Percentiles rank a stretch among this genome's conserved stretches.
These are phyloP conservation scores for Pseudonectria foliicola DNA, from an alignment of 2,329 filamentous ascomycete genomes.

Conservation along the genomic window DNA sequence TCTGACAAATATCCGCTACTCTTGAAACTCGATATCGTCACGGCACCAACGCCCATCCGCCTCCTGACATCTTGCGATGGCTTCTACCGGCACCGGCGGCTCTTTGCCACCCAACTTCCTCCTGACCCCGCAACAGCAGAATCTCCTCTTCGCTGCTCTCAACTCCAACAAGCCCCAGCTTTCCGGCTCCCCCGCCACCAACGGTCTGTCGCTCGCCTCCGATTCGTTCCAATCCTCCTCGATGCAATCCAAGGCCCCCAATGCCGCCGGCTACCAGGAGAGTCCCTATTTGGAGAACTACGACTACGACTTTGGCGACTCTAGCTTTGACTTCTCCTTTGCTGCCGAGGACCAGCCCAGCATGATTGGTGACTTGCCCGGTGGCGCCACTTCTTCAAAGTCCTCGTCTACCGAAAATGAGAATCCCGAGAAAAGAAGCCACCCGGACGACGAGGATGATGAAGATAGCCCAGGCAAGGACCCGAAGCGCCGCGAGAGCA, in stretches of 20 bases:
- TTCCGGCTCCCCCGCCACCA: constrained; percentile 29
- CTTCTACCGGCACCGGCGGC: constrained; percentile 40
- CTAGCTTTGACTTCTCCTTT: constrained; percentile 62
- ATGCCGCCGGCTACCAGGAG: constrained; percentile 50
- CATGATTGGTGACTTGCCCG: constrained; percentile 70
- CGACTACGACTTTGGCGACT: constrained; percentile 70
- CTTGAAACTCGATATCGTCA: constrained; percentile 2
- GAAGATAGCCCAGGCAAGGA: constrained; percentile 41
- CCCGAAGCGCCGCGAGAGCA: constrained; percentile 69
- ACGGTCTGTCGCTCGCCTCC: constrained; percentile 39
- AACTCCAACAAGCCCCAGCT: constrained; percentile 54
- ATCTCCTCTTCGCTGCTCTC: constrained; percentile 66
- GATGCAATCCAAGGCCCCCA: constrained; percentile 33
- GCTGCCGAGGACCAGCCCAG: constrained; percentile 44
- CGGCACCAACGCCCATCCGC: constrained; percentile 4
- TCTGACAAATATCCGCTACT: constrained; percentile 11
- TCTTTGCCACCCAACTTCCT: constrained; percentile 50
- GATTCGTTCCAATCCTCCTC: constrained; percentile 44
- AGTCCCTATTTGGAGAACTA: constrained; percentile 76
- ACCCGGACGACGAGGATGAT: constrained; percentile 63
- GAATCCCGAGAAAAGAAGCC: constrained; percentile 63
- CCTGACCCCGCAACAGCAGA: constrained; percentile 70
- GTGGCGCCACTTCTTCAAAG: constrained; percentile 36
- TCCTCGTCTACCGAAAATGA: constrained; percentile 51
- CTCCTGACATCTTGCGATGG: constrained; percentile 32